Evolutionary conservation across 306 rosid species (phyloP), one percentile per base, ranked within the genome.

Genomic region (Myrica gale): DNA sequence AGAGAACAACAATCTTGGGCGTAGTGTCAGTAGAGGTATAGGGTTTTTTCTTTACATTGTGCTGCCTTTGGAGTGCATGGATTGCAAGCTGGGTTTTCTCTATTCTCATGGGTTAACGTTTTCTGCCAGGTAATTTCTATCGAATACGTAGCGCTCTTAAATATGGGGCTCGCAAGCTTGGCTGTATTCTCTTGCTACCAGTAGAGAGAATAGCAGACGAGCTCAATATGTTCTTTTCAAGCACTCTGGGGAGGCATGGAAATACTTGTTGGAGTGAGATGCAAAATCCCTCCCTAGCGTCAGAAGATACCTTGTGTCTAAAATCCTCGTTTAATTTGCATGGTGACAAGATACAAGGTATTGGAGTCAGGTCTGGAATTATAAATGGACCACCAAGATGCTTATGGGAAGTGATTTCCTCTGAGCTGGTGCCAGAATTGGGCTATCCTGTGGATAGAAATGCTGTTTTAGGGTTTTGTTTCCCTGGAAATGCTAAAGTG

Each of bases 1-100:
- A 86, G 93, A 91, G 80, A 88, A 89, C 84, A 93, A 93, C 88
- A 93, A 93, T 75, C 98, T 93, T 76, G 98, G 98, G 46, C 98
- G 98, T 68, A 93, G 98, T 87, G 97, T 93, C 47, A 91, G 76
- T 82, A 89, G 82, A 88, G 96, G 98, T 91, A 82, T 76, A 74
- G 55, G 75, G 55, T 72, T 37, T 71, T 80, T 43, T 66, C 63
- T 67, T 73, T 69, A 78, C 69, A 37, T 44, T 62, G 48, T 68
- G 62, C 9, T 62, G 9, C 68, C 17, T 61, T 61, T 61, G 6
- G 19, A 3, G 51, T 21, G 46, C 54, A 23, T 68, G 69, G 23
- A 53, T 78, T 11, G 60, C 65, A 56, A 53, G 43, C 74, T 74
- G 42, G 73, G 39, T 43, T 32, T 32, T 32, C 37, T 32, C 3